Conservation (phyloP, 2,329 filamentous ascomycete genomes). For the Colletotrichum sp. region DNA sequence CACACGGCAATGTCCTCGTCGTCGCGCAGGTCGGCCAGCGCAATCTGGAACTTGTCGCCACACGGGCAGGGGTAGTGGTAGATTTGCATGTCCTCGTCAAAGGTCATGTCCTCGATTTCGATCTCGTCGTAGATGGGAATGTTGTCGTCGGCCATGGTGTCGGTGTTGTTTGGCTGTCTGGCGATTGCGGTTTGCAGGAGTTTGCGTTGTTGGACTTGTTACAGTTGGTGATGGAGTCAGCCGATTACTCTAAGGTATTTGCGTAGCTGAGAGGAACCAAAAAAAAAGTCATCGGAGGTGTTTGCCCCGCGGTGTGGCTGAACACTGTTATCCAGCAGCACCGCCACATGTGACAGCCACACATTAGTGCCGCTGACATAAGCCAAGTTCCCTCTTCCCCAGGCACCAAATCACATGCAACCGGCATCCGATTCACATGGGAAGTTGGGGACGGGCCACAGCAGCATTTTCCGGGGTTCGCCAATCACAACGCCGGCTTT, state of each 20-base stretch:
- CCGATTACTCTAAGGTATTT: too few species aligned
- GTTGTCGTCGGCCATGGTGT: constrained; percentile 67
- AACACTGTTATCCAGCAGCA: accelerated
- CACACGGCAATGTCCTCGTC: constrained; percentile 96
- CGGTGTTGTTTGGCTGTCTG: not conserved
- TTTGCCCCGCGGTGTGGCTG: constrained; percentile 23
- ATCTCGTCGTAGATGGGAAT: constrained; percentile 93
- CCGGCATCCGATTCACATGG: constrained; percentile 19
- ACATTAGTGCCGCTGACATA: not conserved
- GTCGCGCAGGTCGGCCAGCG: constrained; percentile 82
- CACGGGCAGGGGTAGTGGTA: constrained; percentile 98
- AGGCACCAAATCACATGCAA: constrained; percentile 18
- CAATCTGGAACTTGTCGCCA: constrained; percentile 94
- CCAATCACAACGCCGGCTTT: not conserved
- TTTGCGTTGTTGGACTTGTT: not conserved
- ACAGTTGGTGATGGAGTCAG: not conserved
- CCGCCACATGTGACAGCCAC: not conserved
- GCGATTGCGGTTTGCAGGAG: not conserved
- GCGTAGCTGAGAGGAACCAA: not conserved
- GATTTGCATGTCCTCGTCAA: constrained; percentile 79
- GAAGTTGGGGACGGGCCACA: not conserved
- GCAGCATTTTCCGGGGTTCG: constrained; percentile 17
- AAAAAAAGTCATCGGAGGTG: not conserved
- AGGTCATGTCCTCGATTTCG: constrained; percentile 99
- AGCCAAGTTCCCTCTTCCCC: not conserved